A percentile compares a stretch with the other conserved stretches of the same genome.
Conservation (phyloP, 2,329 filamentous ascomycete species). For the Aspergillus glaucus region DNA sequence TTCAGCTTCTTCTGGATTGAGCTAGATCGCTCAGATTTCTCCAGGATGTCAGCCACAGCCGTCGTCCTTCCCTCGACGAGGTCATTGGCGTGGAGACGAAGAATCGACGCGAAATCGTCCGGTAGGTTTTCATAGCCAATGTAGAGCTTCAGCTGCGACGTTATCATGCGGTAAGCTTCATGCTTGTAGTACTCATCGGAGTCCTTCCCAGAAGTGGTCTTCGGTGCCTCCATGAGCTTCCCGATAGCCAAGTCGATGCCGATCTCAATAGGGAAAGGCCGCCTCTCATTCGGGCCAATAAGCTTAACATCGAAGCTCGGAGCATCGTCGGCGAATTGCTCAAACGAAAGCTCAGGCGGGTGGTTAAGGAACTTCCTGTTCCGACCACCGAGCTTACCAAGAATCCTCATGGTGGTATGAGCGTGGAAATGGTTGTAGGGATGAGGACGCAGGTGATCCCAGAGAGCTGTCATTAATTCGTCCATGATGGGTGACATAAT, state of each 20-base stretch:
- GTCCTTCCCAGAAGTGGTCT: constrained; percentile 50
- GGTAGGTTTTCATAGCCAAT: constrained; percentile 83
- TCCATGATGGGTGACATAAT: constrained; percentile 99
- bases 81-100: constrained; percentile 86
- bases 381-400: constrained; percentile 90
- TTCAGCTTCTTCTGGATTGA: constrained; percentile 82
- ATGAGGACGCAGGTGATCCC: constrained; percentile 87
- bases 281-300: constrained; percentile 80
- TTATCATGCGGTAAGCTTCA: constrained; percentile 82
- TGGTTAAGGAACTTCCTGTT: constrained; percentile 95
- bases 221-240: constrained; percentile 76
- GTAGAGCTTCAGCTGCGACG: constrained; percentile 80
- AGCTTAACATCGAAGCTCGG: constrained; percentile 84
- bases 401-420: constrained; percentile 93
- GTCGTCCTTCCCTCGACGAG: constrained; percentile 66
- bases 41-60: constrained; percentile 62
- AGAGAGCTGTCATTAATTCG: constrained; percentile 94
- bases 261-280: constrained; percentile 78
- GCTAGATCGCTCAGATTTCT: constrained; percentile 68
- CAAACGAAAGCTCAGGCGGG: constrained; percentile 74
- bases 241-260: constrained; percentile 84
- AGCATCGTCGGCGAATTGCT: constrained; percentile 78
- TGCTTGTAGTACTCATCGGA: constrained; percentile 84
- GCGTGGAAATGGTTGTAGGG: constrained; percentile 97
- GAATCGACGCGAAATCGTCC: constrained; percentile 76